Percentiles rank a stretch among this genome's conserved stretches.
phyloP scores from a whole-genome alignment of 106 monocot species.

The Acanthochlamys bracteata region DNA sequence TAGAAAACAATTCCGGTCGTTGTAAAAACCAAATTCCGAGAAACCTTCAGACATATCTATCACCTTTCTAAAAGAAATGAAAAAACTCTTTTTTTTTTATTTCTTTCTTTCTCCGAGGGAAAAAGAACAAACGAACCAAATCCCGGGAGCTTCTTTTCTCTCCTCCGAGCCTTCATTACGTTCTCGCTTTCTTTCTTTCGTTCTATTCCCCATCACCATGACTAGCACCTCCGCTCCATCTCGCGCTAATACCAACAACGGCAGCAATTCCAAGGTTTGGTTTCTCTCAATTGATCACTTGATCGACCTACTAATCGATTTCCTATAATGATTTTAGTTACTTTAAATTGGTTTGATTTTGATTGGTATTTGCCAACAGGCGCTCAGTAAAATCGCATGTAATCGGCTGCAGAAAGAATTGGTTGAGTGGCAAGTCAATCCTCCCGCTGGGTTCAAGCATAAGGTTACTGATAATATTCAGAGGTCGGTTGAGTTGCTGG shows the following conservation, averaged over 20 bases:
- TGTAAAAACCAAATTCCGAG: too few relatives aligned
- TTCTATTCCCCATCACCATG: conserved; percentile 15
- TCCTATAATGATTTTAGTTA: background rate
- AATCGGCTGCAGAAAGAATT: conserved; percentile 71
- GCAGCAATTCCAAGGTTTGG: background rate
- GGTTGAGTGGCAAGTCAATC: conserved; percentile 70
- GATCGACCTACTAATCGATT: background rate
- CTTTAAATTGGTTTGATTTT: too few relatives aligned
- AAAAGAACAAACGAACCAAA: too few relatives aligned
- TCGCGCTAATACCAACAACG: conserved; percentile 11
- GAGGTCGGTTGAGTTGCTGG: conserved; percentile 23
- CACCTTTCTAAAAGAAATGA: too few relatives aligned
- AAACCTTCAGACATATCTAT: too few relatives aligned
- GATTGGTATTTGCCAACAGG: conserved; percentile 13
- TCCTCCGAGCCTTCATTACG: background rate
- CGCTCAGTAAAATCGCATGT: conserved; percentile 69
- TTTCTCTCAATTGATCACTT: background rate
- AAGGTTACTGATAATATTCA: conserved; percentile 62
- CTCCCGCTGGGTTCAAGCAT: conserved; percentile 60
- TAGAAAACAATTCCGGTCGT: too few relatives aligned
- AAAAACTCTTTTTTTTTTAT: too few relatives aligned
- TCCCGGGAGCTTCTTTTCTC: background rate
- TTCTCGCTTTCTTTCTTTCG: background rate
- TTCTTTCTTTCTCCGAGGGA: too few relatives aligned
- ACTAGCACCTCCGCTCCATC: conserved; percentile 38